These are phyloP conservation scores for Nothomitra cinnamomea DNA, from an alignment of 2,329 filamentous ascomycete genomes.

Conservation along the genomic window DNA sequence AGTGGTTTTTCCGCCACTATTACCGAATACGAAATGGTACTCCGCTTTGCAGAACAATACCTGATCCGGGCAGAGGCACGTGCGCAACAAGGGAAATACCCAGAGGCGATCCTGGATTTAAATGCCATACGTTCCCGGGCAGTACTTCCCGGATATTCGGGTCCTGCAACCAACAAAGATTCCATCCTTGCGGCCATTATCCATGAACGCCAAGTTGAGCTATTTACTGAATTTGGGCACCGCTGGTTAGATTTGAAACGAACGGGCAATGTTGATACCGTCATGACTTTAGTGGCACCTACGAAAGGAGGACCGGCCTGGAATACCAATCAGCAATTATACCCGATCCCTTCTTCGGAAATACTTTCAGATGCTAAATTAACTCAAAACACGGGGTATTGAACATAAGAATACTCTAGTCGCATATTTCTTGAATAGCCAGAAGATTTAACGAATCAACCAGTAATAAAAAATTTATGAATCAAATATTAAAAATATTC, in stretches of 20 bases:
- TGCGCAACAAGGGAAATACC: not conserved
- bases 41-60: not conserved
- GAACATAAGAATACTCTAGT: no score
- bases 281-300: no score
- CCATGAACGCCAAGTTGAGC: not conserved
- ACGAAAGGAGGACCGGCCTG: not conserved
- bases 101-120: not conserved
- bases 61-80: not conserved
- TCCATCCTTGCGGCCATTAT: not conserved
- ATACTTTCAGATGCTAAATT: not conserved
- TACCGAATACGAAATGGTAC: not conserved
- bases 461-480: no score
- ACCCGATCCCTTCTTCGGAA: not conserved
- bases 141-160: not conserved
- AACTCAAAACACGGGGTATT: not conserved
- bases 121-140: not conserved
- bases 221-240: not conserved
- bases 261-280: not conserved
- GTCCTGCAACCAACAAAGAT: not conserved
- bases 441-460: no score
- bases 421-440: no score
- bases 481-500: no score
- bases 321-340: not conserved
- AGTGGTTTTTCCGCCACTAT: not conserved
- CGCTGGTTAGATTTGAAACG: not conserved